A percentile compares a stretch with the other conserved stretches of the same genome.
Conservation (phyloP, 108 stramenopile genomes). For the Nannochloropsis salina region DNA sequence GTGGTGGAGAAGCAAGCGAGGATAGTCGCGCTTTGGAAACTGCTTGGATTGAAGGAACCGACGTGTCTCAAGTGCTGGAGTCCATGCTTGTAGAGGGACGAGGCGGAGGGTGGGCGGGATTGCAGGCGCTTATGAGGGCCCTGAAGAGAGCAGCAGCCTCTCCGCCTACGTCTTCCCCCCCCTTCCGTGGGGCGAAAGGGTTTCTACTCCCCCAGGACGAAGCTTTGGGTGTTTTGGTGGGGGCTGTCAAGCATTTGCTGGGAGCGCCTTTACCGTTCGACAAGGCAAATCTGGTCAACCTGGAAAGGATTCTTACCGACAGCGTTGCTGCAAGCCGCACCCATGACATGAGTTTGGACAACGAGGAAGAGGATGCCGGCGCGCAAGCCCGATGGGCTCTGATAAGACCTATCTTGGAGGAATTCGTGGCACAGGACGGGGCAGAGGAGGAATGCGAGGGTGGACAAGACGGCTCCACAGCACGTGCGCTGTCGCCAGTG, state of each 20-base stretch:
- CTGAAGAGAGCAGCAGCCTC: background rate
- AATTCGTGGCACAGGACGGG: slow-evolving; percentile 10
- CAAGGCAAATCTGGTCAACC: background rate
- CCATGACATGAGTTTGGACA: background rate
- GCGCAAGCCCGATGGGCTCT: background rate
- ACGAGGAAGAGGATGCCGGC: background rate
- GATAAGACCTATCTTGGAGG: background rate
- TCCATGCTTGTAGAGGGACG: background rate
- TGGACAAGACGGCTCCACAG: background rate
- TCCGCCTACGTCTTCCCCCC: background rate
- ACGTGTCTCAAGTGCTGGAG: background rate
- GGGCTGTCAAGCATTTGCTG: background rate
- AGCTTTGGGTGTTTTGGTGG: background rate
- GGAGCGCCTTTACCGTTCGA: background rate
- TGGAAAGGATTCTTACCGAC: background rate
- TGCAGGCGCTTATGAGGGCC: background rate
- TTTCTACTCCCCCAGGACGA: background rate
- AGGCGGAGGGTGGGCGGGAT: background rate
- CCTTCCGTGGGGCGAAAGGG: background rate
- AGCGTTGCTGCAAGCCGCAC: background rate
- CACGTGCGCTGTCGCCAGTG: background rate
- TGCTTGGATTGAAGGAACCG: background rate
- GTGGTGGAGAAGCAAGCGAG: background rate
- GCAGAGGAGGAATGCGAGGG: background rate
- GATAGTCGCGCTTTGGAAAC: background rate